Evolutionary conservation across 345 rosid species (phyloP), one percentile per base, ranked within the genome.

Genomic region (Salix udensis): DNA sequence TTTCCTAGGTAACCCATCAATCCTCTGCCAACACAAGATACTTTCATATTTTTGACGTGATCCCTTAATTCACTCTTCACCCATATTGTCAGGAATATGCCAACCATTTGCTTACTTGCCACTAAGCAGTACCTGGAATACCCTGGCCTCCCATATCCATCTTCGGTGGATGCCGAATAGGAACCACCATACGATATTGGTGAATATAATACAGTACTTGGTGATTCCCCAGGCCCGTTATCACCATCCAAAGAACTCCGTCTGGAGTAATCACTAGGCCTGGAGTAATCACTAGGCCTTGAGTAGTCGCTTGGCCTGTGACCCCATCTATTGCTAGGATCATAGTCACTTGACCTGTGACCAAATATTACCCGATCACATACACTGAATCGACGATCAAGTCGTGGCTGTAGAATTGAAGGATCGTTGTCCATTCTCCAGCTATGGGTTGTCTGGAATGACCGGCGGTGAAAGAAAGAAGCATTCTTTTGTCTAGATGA

Each of bases 241-340:
- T 96, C 99, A 86, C 94, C 99, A 76, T 96, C 98, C 0, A 98
- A 96, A 1, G 96, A 93, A 44, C 99, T 97, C 92, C 91, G 91
- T 83, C 97, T 81, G 5, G 99, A 90, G 82, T 78, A 93, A 78
- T 96, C 98, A 83, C 99, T 89, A 7, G 95, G 97, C 80, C 96
- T 83, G 15, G 98, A 95, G 81, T 88, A 94, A 80, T 91, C 97
- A 80, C 98, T 94, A 4, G 96, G 86, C 79, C 98, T 85, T 4
- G 96, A 88, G 71, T 86, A 89, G 81, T 91, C 98, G 77, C 98
- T 94, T 4, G 91, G 81, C 65, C 87, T 78, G 5, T 82, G 84
- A 65, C 85, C 82, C 80, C 85, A 82, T 74, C 90, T 84, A 68
- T 84, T 78, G 83, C 88, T 88, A 26, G 86, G 87, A 18, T 91